Percentiles rank a stretch among this genome's conserved stretches.
These are phyloP conservation scores for Kodamaea sagamina DNA, from an alignment of 805 yeast species.

Conservation along the genomic window DNA sequence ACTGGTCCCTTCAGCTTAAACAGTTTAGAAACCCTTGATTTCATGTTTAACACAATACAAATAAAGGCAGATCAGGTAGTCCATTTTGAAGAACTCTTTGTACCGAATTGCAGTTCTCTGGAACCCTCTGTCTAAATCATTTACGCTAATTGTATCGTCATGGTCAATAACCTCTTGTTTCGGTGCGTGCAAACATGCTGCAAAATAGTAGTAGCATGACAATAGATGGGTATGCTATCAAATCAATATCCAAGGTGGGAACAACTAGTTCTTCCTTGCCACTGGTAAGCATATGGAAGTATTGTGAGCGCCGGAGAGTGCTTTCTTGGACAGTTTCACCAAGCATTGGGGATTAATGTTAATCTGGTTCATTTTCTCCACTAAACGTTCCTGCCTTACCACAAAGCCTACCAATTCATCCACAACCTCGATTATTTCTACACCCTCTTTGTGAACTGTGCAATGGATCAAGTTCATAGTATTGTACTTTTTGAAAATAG, in stretches of 20 bases:
- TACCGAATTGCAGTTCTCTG: conserved; percentile 15
- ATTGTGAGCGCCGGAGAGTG: conserved; percentile 21
- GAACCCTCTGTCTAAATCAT: conserved; percentile 7
- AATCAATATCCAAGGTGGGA: conserved; percentile 31
- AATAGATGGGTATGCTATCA: conserved; percentile 32
- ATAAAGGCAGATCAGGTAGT: conserved; percentile 17
- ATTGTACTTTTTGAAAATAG: conserved; percentile 10
- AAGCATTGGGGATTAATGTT: conserved; percentile 20
- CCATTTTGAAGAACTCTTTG: conserved; percentile 11
- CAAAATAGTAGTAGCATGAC: conserved; percentile 18
- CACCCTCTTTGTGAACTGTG: conserved; percentile 11
- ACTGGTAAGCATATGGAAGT: conserved; percentile 13
- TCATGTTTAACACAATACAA: conserved; percentile 13
- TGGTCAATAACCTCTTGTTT: conserved; percentile 15
- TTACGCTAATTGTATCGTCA: conserved; percentile 8
- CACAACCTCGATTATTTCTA: conserved; percentile 8
- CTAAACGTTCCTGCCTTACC: conserved; percentile 25
- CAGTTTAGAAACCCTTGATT: neutral
- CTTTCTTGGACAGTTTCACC: conserved; percentile 19
- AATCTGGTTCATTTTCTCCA: conserved; percentile 21
- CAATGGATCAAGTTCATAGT: conserved; percentile 18
- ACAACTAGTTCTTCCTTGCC: conserved; percentile 16
- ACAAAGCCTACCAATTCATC: conserved; percentile 31
- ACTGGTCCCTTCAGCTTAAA: conserved; percentile 12
- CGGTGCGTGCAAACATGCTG: conserved; percentile 18